Evolutionary conservation across 106 monocot genomes (phyloP), one percentile per base, ranked within the genome.

Genomic region (Alisma plantagoaquatica): DNA sequence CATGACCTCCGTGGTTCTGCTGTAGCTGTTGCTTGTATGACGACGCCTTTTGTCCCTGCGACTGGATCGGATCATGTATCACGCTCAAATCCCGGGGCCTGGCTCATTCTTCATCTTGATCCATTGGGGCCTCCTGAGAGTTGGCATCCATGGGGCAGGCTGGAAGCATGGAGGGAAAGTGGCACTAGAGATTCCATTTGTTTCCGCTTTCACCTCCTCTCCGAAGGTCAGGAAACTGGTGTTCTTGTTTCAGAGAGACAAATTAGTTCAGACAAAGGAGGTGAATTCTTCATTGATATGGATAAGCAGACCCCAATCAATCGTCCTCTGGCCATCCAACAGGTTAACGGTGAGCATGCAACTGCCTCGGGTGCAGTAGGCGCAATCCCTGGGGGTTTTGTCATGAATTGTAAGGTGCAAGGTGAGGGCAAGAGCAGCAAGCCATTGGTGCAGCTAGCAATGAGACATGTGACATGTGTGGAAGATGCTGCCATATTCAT

Each of bases 401-500:
- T 87, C 51, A 92, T 87, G 92, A 83, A 62, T 32, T 87, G 82
- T 43, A 71, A 55, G 48, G 80, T 92, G 35, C 64, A 82, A 33
- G 92, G 92, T 12, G 92, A 92, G 48, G 71, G 73, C 41, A 71
- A 71, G 69, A 62, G 82, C 69, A 78, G 81, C 63, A 78, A 60
- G 57, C 86, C 78, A 3, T n/a, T 72, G 48, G 81, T 92, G 55
- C 87, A 92, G 41, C 74, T 92, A 6, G 83, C 76, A 0, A 57
- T 70, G 65, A 54, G 73, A 22, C 92, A 92, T 46, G 83, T 92
- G 10, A 73, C 74, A 1, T 87, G 92, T 25, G 56, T 87, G 19
- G 92, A 92, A 65, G 87, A 92, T 63, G 92, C 83, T 14, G 92
- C 92, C 0, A 79, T 83, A 22, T 92, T 92, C 58, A 75, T 92